Base-by-base conservation (phyloP, 306 rosid species). In the Datisca glomerata region DNA sequence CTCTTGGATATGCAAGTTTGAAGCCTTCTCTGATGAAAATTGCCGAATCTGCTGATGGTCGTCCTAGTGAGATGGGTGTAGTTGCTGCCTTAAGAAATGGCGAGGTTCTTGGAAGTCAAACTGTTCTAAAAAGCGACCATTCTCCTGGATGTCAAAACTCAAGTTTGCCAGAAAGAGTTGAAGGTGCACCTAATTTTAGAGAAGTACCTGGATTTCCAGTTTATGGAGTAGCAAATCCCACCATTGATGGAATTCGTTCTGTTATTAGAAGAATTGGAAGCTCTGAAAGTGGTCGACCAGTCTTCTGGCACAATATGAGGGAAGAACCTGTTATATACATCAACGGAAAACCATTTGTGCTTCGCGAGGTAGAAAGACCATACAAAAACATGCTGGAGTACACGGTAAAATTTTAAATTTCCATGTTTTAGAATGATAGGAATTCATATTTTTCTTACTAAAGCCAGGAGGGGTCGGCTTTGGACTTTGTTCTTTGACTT, bases 271-370 rank as follows among this genome's bases (percentile, higher is more conserved):
- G 85, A 66, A 67, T 80, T 66, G 79, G 87, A 28, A 70, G 79
- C 47, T 66, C 73, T 20, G 72, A 71, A 68, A 69, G 54, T 56
- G 79, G 81, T 37, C 36, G 69, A 20, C 84, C 84, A 27, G 72
- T 85, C 56, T 80, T 85, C 51, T 85, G 96, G 96, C 96, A 85
- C 56, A 85, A 85, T 53, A 85, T 85, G 96, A 80, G 96, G 57
- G 96, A 85, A 71, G 96, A 85, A 60, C 96, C 93, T 46, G 96
- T 85, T 35, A 80, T 85, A 61, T 85, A 85, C 72, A 85, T 85
- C 47, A 85, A 80, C 45, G 96, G 93, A 49, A 85, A 80, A 59
- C 96, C 96, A 33, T 85, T 85, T 67, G 96, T 85, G 51, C 96
- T 85, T 18, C 93, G 96, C 16, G 96, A 85, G 63, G 85, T 85